Conservation (phyloP, 768 basidiomycete species). For the Leccinum incarnatum region DNA sequence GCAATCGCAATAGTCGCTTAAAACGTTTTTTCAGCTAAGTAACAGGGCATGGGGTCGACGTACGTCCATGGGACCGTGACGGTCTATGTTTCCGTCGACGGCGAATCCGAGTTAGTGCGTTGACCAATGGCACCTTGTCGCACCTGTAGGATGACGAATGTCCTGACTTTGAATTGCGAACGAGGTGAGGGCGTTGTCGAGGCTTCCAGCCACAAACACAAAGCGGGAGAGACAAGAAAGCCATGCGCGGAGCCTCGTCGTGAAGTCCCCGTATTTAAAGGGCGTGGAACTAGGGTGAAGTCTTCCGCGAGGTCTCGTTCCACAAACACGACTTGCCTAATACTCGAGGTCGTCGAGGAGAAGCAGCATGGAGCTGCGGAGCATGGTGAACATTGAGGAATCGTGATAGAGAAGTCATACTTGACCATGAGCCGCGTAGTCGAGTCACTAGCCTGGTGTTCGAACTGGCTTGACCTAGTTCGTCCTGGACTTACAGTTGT, state of each 20-base stretch:
- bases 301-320: conserved; percentile 17
- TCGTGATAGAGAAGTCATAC: conserved; percentile 12
- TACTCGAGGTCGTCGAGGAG: conserved; percentile 21
- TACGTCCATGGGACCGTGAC: conserved; percentile 4
- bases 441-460: neutral
- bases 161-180: conserved; percentile 30
- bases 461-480: conserved; percentile 7
- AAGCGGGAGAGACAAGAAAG: conserved; percentile 24
- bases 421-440: conserved; percentile 1
- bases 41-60: conserved; percentile 14
- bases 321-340: conserved; percentile 18
- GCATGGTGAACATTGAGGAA: conserved; percentile 8
- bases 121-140: conserved; percentile 13
- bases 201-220: conserved; percentile 21
- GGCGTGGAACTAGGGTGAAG: conserved; percentile 18
- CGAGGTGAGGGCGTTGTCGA: conserved; percentile 28
- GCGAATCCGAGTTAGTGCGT: conserved; percentile 11
- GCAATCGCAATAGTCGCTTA: conserved; percentile 14
- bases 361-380: conserved; percentile 24
- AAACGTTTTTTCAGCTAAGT: conserved; percentile 17
- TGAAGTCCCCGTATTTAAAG: conserved; percentile 27
- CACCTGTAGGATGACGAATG: conserved; percentile 17
- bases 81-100: conserved; percentile 18
- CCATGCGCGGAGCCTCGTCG: conserved; percentile 18
- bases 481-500: neutral